Evolutionary conservation across 148 eudicot species (phyloP).

Genomic region (Camellia granthamiana): DNA sequence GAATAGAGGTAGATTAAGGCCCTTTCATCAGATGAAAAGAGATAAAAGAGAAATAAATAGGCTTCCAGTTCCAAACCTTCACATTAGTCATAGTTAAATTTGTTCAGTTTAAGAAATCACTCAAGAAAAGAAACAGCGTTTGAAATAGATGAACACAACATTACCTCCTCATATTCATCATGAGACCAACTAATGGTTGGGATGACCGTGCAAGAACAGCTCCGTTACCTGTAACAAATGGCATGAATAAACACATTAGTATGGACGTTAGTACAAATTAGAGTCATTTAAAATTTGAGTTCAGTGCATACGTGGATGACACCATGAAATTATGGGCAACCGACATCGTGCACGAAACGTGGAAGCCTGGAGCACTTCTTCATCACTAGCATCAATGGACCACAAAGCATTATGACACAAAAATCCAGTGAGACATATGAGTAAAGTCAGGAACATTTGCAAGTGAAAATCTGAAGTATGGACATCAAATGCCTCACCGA

Average conservation of each 20-base stretch:
- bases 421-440: constrained; percentile 9
- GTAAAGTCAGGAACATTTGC: constrained; percentile 3
- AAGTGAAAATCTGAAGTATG: constrained; percentile 1
- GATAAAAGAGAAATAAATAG: not conserved
- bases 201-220: constrained; percentile 99
- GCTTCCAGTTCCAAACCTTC: not conserved
- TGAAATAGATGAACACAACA: not conserved
- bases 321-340: constrained; percentile 88
- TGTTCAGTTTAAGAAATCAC: not conserved
- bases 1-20: constrained; percentile 9
- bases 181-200: constrained; percentile 95
- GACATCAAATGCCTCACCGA: constrained; percentile 44
- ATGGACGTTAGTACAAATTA: constrained; percentile 7
- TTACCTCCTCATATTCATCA: constrained; percentile 99
- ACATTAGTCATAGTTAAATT: not conserved
- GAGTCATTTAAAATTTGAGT: not conserved
- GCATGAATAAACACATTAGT: not conserved
- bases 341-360: constrained; percentile 88
- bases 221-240: constrained; percentile 55
- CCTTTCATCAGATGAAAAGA: constrained; percentile 1
- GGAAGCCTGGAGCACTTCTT: constrained; percentile 83
- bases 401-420: constrained; percentile 16
- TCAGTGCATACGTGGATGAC: constrained; percentile 59
- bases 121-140: not conserved
- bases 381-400: constrained; percentile 60